Base-by-base conservation (phyloP, 2,329 filamentous ascomycete species). In the Aspergillus pseudotamarii region DNA sequence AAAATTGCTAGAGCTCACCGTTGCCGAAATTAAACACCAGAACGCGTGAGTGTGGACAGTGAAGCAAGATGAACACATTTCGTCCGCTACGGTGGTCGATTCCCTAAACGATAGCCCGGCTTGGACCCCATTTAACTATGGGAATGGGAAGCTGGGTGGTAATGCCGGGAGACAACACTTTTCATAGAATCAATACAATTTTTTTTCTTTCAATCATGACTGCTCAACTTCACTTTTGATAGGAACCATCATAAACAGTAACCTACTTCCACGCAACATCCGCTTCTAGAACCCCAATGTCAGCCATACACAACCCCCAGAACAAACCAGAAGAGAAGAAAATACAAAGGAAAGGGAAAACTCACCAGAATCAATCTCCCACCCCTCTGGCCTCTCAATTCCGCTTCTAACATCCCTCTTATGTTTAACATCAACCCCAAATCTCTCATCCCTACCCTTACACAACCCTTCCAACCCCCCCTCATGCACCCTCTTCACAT, bases 1-100 rank as follows among this genome's bases (percentile, higher is more conserved):
- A 76, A 75, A 79, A 76, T 80, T 80, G 84, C 84, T 86, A 86
- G 84, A 86, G 83, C 84, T 80, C 79, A 82, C 78, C 83, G 79
- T 81, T 78, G 78, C 73, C 81, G 75, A 79, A 77, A 75, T 77
- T 66, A 63, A 76, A 72, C 72, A 77, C 76, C 76, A 83, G 82
- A 81, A 79, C 80, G 82, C 72, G 80, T 79, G 78, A 82, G 84
- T 85, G 84, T 86, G 82, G 84, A 86, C 81, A 81, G 72, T 78
- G 83, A 84, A 85, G 84, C 84, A 81, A 86, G 78, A 85, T 75
- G 74, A 77, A 83, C 65, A 63, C 68, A 69, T 68, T 14, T 66
- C 62, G 63, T 71, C 67, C 71, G 69, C 60, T 66, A n/a, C 65
- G 62, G 66, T 58, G 68, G 68, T 53, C 56, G 71, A 70, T 71